Evolutionary conservation across 345 rosid genomes (phyloP).

Genomic region (Nephelium lappaceum): DNA sequence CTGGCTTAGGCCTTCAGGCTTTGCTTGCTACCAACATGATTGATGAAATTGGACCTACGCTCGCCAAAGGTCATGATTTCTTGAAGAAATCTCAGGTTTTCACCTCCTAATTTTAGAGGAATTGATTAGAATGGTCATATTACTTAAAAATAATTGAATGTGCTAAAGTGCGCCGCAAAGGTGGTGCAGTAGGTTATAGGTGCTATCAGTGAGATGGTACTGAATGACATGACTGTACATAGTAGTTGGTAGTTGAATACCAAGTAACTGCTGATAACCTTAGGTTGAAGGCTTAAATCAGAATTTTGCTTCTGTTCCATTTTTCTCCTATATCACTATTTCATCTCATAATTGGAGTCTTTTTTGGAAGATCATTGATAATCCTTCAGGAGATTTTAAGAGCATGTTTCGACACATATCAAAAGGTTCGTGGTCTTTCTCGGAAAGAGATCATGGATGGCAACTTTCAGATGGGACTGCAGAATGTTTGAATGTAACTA

Average conservation of each 20-base stretch:
- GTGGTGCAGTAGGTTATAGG: too few relatives aligned
- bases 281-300: too few relatives aligned
- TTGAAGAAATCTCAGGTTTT: constrained; percentile 59
- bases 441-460: constrained; percentile 57
- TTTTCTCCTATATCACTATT: too few relatives aligned
- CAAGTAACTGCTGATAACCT: too few relatives aligned
- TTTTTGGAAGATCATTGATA: constrained; percentile 33
- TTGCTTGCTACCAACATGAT: constrained; percentile 42
- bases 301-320: too few relatives aligned
- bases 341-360: too few relatives aligned
- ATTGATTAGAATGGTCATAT: too few relatives aligned
- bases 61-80: constrained; percentile 45
- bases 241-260: too few relatives aligned
- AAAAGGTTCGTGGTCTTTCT: constrained; percentile 55
- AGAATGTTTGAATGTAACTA: constrained; percentile 39
- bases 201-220: too few relatives aligned
- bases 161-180: too few relatives aligned
- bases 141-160: too few relatives aligned
- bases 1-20: constrained; percentile 48
- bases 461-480: constrained; percentile 57
- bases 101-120: not conserved
- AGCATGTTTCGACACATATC: constrained; percentile 45
- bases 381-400: constrained; percentile 46
- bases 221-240: too few relatives aligned
- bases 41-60: constrained; percentile 36